Evolutionary conservation across 768 basidiomycete genomes (phyloP).

Genomic region (Zangia roseola): DNA sequence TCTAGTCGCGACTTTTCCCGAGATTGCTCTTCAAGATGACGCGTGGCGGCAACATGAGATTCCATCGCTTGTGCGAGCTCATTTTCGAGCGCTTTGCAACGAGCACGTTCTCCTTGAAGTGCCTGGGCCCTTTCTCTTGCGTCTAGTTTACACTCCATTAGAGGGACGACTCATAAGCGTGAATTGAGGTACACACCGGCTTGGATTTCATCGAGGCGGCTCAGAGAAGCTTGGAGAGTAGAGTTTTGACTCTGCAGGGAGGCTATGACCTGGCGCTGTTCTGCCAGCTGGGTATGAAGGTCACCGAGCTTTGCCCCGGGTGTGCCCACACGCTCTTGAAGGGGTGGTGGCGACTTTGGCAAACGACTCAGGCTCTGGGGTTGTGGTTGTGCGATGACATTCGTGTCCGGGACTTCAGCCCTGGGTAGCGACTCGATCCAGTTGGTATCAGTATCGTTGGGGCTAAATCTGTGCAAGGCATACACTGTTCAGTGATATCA

Average conservation of each 20-base stretch:
- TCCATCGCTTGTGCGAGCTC: slow-evolving; percentile 22
- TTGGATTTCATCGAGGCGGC: slow-evolving; percentile 30
- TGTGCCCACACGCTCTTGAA: slow-evolving; percentile 9
- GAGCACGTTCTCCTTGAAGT: slow-evolving; percentile 20
- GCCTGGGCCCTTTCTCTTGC: slow-evolving; percentile 8
- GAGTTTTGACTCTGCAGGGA: slow-evolving; percentile 28
- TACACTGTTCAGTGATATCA: slow-evolving; percentile 4
- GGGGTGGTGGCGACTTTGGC: slow-evolving; percentile 17
- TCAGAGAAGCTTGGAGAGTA: slow-evolving; percentile 26
- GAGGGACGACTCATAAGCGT: background rate
- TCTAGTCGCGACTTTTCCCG: slow-evolving; percentile 27
- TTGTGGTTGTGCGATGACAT: slow-evolving; percentile 35
- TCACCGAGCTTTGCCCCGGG: slow-evolving; percentile 7
- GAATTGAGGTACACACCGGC: slow-evolving; percentile 23
- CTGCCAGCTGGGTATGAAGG: slow-evolving; percentile 15
- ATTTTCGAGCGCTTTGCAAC: slow-evolving; percentile 18
- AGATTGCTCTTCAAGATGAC: slow-evolving; percentile 18
- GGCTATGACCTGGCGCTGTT: slow-evolving; percentile 15
- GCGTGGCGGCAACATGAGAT: slow-evolving; percentile 6
- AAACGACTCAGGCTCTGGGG: slow-evolving; percentile 20
- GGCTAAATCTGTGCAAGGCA: slow-evolving; percentile 41
- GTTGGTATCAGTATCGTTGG: slow-evolving; percentile 42
- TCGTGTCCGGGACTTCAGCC: slow-evolving; percentile 31
- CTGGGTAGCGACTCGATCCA: slow-evolving; percentile 65
- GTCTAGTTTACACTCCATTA: slow-evolving; percentile 14